phyloP scores from a whole-genome alignment of 73 alveolate genomes.

The Symbiodinium natans region DNA sequence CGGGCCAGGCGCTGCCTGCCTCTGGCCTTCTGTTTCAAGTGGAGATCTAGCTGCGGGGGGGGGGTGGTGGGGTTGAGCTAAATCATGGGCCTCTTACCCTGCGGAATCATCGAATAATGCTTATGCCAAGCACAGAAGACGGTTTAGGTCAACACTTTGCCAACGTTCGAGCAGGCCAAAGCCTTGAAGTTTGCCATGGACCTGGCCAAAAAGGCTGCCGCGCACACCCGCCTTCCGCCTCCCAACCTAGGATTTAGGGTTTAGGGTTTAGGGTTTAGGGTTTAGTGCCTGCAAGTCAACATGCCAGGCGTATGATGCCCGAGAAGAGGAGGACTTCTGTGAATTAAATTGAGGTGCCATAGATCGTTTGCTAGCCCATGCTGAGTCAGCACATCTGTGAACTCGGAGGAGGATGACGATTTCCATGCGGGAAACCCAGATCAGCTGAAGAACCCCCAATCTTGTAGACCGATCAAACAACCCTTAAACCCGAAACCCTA shows the following conservation, averaged over 20 bases:
- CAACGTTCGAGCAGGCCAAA: slow-evolving; percentile 16
- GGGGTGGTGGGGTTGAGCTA: too few relatives aligned
- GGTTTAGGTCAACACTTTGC: too few relatives aligned
- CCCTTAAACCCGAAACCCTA: too few relatives aligned
- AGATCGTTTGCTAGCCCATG: neutral
- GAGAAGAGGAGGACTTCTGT: neutral
- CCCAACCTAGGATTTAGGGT: neutral
- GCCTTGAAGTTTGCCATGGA: slow-evolving; percentile 75
- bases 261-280: neutral
- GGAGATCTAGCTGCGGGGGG: too few relatives aligned
- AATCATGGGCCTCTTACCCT: too few relatives aligned
- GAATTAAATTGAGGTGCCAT: too few relatives aligned
- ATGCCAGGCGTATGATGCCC: neutral
- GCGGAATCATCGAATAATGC: neutral
- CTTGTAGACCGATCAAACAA: too few relatives aligned
- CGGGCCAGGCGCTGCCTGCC: slow-evolving; percentile 27
- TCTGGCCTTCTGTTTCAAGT: too few relatives aligned
- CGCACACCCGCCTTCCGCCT: neutral
- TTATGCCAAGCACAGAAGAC: too few relatives aligned
- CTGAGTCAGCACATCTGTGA: neutral
- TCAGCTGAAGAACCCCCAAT: too few relatives aligned
- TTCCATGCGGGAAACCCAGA: neutral
- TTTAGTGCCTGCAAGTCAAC: neutral
- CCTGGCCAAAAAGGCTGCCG: slow-evolving; percentile 17
- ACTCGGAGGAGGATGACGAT: neutral